Base-by-base conservation (phyloP, 352 stramenopile species). In the Globisporangium irregulare region DNA sequence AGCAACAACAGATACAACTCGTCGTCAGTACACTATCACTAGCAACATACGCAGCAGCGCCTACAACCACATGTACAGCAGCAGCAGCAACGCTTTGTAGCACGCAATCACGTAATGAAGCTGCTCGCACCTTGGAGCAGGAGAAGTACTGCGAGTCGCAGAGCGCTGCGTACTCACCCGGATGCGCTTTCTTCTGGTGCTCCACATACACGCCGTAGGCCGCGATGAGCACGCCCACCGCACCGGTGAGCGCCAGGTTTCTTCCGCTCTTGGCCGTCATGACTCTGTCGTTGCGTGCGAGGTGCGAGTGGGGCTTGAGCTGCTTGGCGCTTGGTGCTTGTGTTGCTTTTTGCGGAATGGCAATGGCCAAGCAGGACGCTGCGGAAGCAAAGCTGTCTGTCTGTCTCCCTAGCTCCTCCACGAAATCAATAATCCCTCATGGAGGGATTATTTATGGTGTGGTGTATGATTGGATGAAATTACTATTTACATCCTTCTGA, bases 91-190 rank as follows among this genome's bases (percentile, higher is more conserved):
- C 25, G n/a, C 48, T 55, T 27, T 4, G 12, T 20, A 46, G 18
- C 38, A 46, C 38, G 38, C 38, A 43, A 43, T 18, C 36, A 43
- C 0, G 36, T 10, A 20, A 20, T 55, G 8, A n/a, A 50, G 15
- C 41, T 20, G 8, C 1, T 41, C 50, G 50, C 46, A 88, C 81
- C 71, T 80, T 80, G 41, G 79, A 84, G 69, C 80, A 91, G 7
- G 78, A 89, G 51, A 82, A 88, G 41, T 69, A 71, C 8, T 77
- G 70, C 57, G 69, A 81, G 69, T 89, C 82, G n/a, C 80, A 91
- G n/a, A 88, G 59, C 48, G 82, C 77, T 46, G 54, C 54, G 67
- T 91, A 91, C 41, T 59, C 69, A 29, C 73, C 74, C 14, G 71
- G 36, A 27, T 77, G 46, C 18, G 54, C 50, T 22, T 64, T 62